These are phyloP conservation scores for Penicillium verhagenii DNA, from an alignment of 495 filamentous ascomycete species.

Conservation along the genomic window DNA sequence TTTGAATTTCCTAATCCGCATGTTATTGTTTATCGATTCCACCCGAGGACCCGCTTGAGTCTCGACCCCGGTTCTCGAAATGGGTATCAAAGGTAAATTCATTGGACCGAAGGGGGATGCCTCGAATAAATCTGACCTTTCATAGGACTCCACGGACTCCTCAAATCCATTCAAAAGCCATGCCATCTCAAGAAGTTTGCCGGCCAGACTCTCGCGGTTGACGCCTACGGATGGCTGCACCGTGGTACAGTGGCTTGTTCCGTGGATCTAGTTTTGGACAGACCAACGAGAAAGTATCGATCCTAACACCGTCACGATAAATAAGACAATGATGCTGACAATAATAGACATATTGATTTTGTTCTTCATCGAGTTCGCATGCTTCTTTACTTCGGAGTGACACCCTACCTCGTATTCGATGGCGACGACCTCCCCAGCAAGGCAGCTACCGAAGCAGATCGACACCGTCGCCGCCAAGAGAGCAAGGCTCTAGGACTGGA, in stretches of 20 bases:
- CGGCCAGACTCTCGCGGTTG: slow-evolving; percentile 86
- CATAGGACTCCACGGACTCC: slow-evolving; percentile 79
- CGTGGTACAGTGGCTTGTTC: slow-evolving; percentile 89
- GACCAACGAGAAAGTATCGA: slow-evolving; percentile 82
- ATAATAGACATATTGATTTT: slow-evolving; percentile 80
- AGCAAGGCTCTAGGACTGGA: slow-evolving; percentile 74
- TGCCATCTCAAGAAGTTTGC: slow-evolving; percentile 82
- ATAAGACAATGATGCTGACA: slow-evolving; percentile 4
- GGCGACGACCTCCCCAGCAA: slow-evolving; percentile 96
- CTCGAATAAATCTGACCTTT: background rate
- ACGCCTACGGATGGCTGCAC: slow-evolving; percentile 98
- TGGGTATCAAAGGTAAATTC: slow-evolving; percentile 69
- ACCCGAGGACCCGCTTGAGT: slow-evolving; percentile 33
- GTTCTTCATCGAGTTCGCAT: slow-evolving; percentile 87
- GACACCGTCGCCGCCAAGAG: slow-evolving; percentile 67
- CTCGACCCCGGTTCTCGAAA: slow-evolving; percentile 40
- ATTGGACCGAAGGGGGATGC: slow-evolving; percentile 1
- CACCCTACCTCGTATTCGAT: slow-evolving; percentile 92
- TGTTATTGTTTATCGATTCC: slow-evolving; percentile 22
- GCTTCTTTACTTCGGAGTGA: slow-evolving; percentile 89
- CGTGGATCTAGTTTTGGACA: slow-evolving; percentile 83
- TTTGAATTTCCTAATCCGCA: slow-evolving; percentile 9
- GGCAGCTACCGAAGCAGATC: slow-evolving; percentile 78
- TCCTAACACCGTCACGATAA: background rate
- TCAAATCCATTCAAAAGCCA: slow-evolving; percentile 94